A percentile compares a stretch with the other conserved stretches of the same genome.
Evolutionary conservation across 148 eudicot genomes (phyloP).

Genomic region (Oxyria digyna): DNA sequence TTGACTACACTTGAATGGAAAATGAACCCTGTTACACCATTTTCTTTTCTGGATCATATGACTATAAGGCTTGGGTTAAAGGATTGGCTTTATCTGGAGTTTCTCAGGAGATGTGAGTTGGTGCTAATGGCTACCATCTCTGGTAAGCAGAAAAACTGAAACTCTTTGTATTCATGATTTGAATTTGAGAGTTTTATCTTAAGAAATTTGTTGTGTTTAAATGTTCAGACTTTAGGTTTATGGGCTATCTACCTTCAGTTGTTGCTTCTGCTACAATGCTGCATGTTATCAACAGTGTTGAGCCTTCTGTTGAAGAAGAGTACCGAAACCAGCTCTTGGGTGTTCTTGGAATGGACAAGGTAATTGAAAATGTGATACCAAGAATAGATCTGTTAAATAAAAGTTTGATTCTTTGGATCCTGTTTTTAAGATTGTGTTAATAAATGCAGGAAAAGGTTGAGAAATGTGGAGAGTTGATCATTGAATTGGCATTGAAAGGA

Average conservation of each 20-base stretch:
- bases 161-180: not conserved
- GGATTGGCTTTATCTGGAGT: slow-evolving; percentile 23
- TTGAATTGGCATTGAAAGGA: slow-evolving; percentile 24
- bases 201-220: not conserved
- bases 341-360: slow-evolving; percentile 45
- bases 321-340: slow-evolving; percentile 39
- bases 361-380: slow-evolving; percentile 2
- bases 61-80: slow-evolving; percentile 46
- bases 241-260: slow-evolving; percentile 49
- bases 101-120: slow-evolving; percentile 39
- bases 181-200: not conserved
- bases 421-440: not conserved
- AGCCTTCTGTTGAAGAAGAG: slow-evolving; percentile 34
- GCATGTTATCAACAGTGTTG: slow-evolving; percentile 31
- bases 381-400: not conserved
- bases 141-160: slow-evolving; percentile 27
- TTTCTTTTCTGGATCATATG: slow-evolving; percentile 51
- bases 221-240: slow-evolving; percentile 43
- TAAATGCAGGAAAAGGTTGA: slow-evolving; percentile 46
- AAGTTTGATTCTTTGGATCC: not conserved
- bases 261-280: slow-evolving; percentile 59
- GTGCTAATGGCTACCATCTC: slow-evolving; percentile 34
- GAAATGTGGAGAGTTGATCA: slow-evolving; percentile 37
- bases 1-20: slow-evolving; percentile 53
- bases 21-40: slow-evolving; percentile 71